These are phyloP conservation scores for Vanilla planifolia DNA, from an alignment of 106 monocot species.

Conservation along the genomic window DNA sequence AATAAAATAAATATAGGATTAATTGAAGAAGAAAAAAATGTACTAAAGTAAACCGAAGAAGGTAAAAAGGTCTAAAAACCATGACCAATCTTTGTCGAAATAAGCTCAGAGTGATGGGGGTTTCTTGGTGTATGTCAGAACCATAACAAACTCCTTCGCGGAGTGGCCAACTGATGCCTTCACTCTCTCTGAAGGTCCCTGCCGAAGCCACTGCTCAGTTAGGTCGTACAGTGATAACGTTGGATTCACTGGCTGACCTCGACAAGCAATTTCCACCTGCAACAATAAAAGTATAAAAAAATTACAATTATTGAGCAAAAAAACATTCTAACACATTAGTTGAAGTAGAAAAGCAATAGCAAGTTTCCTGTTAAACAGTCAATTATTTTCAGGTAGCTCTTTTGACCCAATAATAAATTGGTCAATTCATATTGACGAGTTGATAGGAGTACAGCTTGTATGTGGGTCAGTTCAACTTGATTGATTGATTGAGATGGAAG, in stretches of 20 bases:
- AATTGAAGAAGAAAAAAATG: not conserved
- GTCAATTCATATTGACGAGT: no score
- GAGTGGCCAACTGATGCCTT: constrained; percentile 28
- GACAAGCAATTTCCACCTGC: constrained; percentile 52
- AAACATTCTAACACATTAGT: no score
- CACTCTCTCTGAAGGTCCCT: constrained; percentile 10
- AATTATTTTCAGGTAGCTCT: no score
- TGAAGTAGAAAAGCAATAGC: no score
- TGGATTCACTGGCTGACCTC: constrained; percentile 29
- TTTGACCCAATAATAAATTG: no score
- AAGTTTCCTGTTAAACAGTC: no score
- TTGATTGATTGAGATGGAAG: no score
- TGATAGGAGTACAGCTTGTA: no score
- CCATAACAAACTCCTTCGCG: constrained; percentile 54
- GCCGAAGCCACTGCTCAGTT: constrained; percentile 31
- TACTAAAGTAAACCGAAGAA: not conserved
- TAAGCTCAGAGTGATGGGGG: not conserved
- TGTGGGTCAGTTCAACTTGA: no score
- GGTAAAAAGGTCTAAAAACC: not conserved
- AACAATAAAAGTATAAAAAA: no score
- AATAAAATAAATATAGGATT: not conserved
- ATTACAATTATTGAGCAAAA: no score
- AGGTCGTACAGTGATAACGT: constrained; percentile 27
- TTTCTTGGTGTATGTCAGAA: constrained; percentile 29
- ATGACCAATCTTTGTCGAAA: no score